phyloP scores from a whole-genome alignment of 495 filamentous ascomycete species.

The Oleoguttula mirabilis region DNA sequence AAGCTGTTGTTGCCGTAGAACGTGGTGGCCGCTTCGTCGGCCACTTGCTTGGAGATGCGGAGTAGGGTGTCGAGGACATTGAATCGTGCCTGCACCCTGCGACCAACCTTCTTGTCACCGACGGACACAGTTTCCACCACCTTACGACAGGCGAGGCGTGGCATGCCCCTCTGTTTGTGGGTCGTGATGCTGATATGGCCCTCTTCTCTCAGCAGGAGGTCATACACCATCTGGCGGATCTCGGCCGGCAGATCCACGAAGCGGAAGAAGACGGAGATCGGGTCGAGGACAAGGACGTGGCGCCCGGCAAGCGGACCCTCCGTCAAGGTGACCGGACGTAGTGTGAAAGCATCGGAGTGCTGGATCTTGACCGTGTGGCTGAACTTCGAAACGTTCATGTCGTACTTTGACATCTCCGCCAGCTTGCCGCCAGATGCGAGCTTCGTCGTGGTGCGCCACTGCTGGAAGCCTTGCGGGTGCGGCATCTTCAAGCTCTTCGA shows the following conservation, averaged over 20 bases:
- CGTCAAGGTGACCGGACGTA: slow-evolving; percentile 10
- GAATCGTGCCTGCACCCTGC: slow-evolving; percentile 1
- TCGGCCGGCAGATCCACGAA: slow-evolving; percentile 14
- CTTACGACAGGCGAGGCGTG: slow-evolving; percentile 1
- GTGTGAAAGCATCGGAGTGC: slow-evolving; percentile 1
- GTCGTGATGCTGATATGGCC: not conserved
- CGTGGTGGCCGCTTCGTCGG: slow-evolving; percentile 12
- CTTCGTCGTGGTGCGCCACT: not conserved
- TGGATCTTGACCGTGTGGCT: slow-evolving; percentile 1
- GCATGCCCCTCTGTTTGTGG: not conserved
- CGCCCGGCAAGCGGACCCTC: slow-evolving; percentile 8
- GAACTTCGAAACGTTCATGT: not conserved
- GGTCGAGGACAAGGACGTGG: slow-evolving; percentile 9
- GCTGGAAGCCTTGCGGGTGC: no score
- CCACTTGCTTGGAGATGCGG: not conserved
- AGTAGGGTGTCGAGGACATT: not conserved
- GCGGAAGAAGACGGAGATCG: slow-evolving; percentile 2
- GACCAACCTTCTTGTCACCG: not conserved
- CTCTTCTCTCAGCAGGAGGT: slow-evolving; percentile 5
- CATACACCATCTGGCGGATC: slow-evolving; percentile 13
- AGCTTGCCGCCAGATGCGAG: not conserved
- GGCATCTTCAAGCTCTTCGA: no score
- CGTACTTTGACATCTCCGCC: not conserved
- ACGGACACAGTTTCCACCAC: not conserved
- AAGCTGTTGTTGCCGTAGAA: slow-evolving; percentile 17